Evolutionary conservation across 1,284 basidiomycete species (phyloP).

Genomic region (Rugosomyces carneus): DNA sequence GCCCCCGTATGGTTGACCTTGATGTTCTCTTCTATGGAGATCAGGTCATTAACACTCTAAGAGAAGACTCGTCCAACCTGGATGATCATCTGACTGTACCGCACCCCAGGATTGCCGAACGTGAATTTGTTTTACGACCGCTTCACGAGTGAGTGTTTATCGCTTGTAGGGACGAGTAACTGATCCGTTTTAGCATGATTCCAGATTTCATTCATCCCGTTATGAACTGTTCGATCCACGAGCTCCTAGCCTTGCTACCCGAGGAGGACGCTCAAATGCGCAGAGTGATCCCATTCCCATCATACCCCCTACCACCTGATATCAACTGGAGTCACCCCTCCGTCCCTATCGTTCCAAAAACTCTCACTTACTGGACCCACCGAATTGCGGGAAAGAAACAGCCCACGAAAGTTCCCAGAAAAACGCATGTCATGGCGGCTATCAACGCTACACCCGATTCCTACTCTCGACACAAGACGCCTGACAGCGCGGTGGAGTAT

Average conservation of each 20-base stretch:
- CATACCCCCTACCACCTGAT: constrained; percentile 32
- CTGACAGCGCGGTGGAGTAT: constrained; percentile 47
- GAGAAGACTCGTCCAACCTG: constrained; percentile 31
- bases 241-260: constrained; percentile 36
- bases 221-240: constrained; percentile 38
- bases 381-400: constrained; percentile 20
- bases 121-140: constrained; percentile 91
- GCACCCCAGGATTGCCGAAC: constrained; percentile 75
- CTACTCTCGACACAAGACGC: constrained; percentile 73
- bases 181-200: constrained; percentile 48
- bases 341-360: constrained; percentile 37
- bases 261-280: constrained; percentile 43
- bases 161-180: no score
- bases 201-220: constrained; percentile 64
- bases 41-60: constrained; percentile 48
- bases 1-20: constrained; percentile 87
- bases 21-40: constrained; percentile 84
- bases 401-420: constrained; percentile 16
- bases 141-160: constrained; percentile 65
- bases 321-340: constrained; percentile 14
- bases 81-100: constrained; percentile 74
- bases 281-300: constrained; percentile 63
- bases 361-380: constrained; percentile 51
- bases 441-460: constrained; percentile 96
- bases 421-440: constrained; percentile 87